Evolutionary conservation across 2,329 filamentous ascomycete genomes (phyloP).

Genomic region (Elsinoe fawcettii): DNA sequence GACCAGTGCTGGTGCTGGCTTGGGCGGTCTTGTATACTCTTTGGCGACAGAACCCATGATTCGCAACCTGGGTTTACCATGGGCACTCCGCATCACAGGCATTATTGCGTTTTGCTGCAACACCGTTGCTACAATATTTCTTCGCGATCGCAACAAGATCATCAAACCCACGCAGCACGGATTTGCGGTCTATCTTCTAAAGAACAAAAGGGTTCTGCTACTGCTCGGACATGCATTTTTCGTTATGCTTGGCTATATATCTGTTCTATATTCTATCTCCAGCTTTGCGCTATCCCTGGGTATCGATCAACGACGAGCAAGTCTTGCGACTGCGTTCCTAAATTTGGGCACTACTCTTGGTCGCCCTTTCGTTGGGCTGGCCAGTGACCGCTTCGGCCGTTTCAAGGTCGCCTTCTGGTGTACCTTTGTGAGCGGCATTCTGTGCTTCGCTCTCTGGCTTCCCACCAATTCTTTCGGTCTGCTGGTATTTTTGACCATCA

Average conservation of each 20-base stretch:
- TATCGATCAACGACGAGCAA: constrained; percentile 33
- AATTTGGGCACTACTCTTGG: constrained; percentile 44
- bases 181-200: constrained; percentile 32
- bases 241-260: constrained; percentile 43
- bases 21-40: constrained; percentile 34
- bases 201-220: constrained; percentile 31
- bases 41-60: constrained; percentile 34
- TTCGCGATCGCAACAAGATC: constrained; percentile 30
- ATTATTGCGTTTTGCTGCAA: constrained; percentile 28
- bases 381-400: constrained; percentile 39
- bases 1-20: constrained; percentile 33
- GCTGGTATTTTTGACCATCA: constrained; percentile 37
- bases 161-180: constrained; percentile 30
- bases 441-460: constrained; percentile 41
- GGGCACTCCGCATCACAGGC: constrained; percentile 34
- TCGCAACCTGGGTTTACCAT: constrained; percentile 32
- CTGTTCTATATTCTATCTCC: constrained; percentile 41
- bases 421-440: constrained; percentile 35
- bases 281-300: constrained; percentile 41
- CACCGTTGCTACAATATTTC: constrained; percentile 25
- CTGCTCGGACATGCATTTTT: constrained; percentile 38
- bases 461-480: constrained; percentile 37
- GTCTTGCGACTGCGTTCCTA: constrained; percentile 36
- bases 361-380: constrained; percentile 38
- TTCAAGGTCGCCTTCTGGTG: constrained; percentile 36